phyloP scores from a whole-genome alignment of 768 basidiomycete species.

The Daedalea quercina region DNA sequence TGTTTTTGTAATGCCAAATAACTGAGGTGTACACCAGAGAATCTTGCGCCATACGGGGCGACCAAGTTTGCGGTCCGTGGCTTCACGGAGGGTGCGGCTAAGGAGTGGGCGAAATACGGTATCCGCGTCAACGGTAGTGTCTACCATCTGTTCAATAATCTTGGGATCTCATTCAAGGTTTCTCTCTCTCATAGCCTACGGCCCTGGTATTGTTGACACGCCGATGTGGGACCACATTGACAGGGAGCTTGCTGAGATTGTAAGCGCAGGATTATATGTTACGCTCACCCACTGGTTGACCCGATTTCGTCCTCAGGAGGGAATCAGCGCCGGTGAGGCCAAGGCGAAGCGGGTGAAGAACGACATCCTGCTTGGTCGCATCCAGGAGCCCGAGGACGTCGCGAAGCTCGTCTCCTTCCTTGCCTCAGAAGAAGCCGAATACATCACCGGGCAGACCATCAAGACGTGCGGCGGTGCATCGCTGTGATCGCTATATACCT shows the following conservation, averaged over 20 bases:
- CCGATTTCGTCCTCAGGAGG: slow-evolving; percentile 13
- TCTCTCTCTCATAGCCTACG: slow-evolving; percentile 16
- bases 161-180: neutral
- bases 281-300: neutral
- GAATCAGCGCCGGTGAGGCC: slow-evolving; percentile 21
- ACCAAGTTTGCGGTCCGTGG: slow-evolving; percentile 29
- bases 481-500: slow-evolving; percentile 6
- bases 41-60: slow-evolving; percentile 25
- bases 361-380: slow-evolving; percentile 24
- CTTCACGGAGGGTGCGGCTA: slow-evolving; percentile 26
- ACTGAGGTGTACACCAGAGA: slow-evolving; percentile 9
- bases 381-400: slow-evolving; percentile 28
- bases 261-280: slow-evolving; percentile 4
- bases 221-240: slow-evolving; percentile 29
- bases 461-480: slow-evolving; percentile 27
- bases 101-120: slow-evolving; percentile 26
- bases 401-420: slow-evolving; percentile 28
- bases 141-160: neutral
- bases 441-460: slow-evolving; percentile 28
- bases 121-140: slow-evolving; percentile 26
- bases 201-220: slow-evolving; percentile 25
- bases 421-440: slow-evolving; percentile 25
- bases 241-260: slow-evolving; percentile 21
- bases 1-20: neutral
- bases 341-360: slow-evolving; percentile 22